Evolutionary conservation across 2,329 filamentous ascomycete genomes (phyloP).

Genomic region (Stagonosporopsis vannaccii): DNA sequence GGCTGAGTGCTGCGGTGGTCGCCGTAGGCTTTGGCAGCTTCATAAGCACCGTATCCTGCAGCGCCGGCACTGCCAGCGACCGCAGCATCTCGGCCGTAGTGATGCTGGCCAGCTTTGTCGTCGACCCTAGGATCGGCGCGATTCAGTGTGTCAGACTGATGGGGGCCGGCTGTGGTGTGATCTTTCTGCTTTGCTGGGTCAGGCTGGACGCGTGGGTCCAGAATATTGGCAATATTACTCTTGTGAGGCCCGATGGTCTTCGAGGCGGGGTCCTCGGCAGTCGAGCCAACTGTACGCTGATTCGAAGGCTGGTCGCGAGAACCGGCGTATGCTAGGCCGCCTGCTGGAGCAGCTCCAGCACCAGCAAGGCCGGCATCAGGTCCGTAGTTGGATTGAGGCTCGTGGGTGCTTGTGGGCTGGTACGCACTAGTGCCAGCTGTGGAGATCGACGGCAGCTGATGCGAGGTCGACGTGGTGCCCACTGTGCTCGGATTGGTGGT

Average conservation of each 20-base stretch:
- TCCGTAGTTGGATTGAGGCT: slow-evolving; percentile 23
- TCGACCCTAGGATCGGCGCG: slow-evolving; percentile 37
- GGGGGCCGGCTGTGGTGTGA: slow-evolving; percentile 35
- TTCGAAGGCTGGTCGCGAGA: slow-evolving; percentile 26
- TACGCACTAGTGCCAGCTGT: background rate
- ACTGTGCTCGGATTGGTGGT: slow-evolving; percentile 8
- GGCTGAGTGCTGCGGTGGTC: slow-evolving; percentile 42
- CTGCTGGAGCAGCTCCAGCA: slow-evolving; percentile 13
- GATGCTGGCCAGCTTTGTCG: slow-evolving; percentile 28
- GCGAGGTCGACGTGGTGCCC: slow-evolving; percentile 3
- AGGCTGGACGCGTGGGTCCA: slow-evolving; percentile 42
- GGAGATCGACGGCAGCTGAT: slow-evolving; percentile 1
- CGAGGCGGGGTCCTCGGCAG: slow-evolving; percentile 33
- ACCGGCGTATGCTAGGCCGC: slow-evolving; percentile 21
- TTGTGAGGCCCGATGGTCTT: slow-evolving; percentile 41
- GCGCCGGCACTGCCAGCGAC: slow-evolving; percentile 41
- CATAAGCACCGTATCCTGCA: slow-evolving; percentile 44
- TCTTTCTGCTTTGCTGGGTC: slow-evolving; percentile 40
- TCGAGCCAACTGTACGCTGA: slow-evolving; percentile 30
- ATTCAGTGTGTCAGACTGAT: slow-evolving; percentile 38
- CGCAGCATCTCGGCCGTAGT: slow-evolving; percentile 37
- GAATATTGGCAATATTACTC: slow-evolving; percentile 43
- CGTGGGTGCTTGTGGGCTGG: background rate
- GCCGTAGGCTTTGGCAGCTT: slow-evolving; percentile 39
- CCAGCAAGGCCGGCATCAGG: slow-evolving; percentile 31